Percentiles rank a stretch among this genome's conserved stretches.
Evolutionary conservation across 768 basidiomycete species (phyloP).

Genomic region (Hemileccinum rubropunctum): DNA sequence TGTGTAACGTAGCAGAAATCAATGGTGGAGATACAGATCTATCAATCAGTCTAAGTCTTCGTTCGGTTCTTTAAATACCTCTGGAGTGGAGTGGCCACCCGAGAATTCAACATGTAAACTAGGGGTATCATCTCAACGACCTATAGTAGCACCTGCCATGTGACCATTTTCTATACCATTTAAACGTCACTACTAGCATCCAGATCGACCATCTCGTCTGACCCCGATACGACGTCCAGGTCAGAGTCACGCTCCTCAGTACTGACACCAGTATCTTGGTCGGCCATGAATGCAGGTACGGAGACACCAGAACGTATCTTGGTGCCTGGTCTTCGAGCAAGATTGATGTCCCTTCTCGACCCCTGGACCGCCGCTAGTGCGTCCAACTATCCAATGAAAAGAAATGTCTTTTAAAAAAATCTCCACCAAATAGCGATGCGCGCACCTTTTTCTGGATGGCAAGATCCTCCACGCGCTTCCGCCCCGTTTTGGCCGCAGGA

Average conservation of each 20-base stretch:
- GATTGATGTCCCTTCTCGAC: conserved; percentile 49
- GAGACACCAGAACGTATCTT: conserved; percentile 62
- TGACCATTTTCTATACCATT: not conserved
- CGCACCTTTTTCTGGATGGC: conserved; percentile 59
- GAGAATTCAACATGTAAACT: too few relatives aligned
- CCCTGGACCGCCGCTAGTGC: conserved; percentile 51
- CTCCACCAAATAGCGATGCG: not conserved
- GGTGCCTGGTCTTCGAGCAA: conserved; percentile 64
- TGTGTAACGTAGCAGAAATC: too few relatives aligned
- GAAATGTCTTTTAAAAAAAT: not conserved
- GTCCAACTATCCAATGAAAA: conserved; percentile 43
- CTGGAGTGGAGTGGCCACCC: too few relatives aligned
- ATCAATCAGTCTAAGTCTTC: too few relatives aligned
- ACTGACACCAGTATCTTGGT: not conserved
- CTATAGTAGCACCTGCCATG: not conserved
- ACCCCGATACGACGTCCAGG: conserved; percentile 4
- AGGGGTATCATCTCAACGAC: not conserved
- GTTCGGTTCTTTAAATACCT: too few relatives aligned
- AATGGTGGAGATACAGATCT: too few relatives aligned
- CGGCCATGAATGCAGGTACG: conserved; percentile 33
- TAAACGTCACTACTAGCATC: conserved; percentile 21
- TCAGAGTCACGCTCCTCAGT: conserved; percentile 12
- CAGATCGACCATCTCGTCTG: conserved; percentile 20
- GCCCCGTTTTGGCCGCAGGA: conserved; percentile 58
- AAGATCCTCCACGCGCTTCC: conserved; percentile 37